Evolutionary conservation across 2,329 filamentous ascomycete genomes (phyloP).

Genomic region (Aspergillus tubingensis): DNA sequence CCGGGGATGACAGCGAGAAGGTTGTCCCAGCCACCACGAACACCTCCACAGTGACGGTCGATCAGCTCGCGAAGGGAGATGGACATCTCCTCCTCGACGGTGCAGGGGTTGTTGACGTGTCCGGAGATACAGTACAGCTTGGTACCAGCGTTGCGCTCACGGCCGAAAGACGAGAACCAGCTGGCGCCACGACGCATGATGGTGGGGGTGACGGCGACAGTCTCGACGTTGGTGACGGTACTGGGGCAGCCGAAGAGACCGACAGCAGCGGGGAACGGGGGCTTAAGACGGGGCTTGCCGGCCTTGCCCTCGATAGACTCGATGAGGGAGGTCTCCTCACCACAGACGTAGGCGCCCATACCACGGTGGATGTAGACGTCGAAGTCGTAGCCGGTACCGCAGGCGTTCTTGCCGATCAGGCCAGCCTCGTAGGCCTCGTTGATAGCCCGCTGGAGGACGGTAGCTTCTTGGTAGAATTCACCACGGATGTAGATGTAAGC

Average conservation of each 20-base stretch:
- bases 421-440: slow-evolving; percentile 96
- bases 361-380: slow-evolving; percentile 96
- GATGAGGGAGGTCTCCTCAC: slow-evolving; percentile 96
- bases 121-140: slow-evolving; percentile 99
- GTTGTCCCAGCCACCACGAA: slow-evolving; percentile 97
- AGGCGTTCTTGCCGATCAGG: slow-evolving; percentile 97
- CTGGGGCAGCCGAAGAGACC: slow-evolving; percentile 98
- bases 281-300: slow-evolving; percentile 97
- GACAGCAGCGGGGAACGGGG: slow-evolving; percentile 94
- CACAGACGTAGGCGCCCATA: slow-evolving; percentile 96
- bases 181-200: slow-evolving; percentile 87
- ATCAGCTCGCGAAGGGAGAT: slow-evolving; percentile 95
- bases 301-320: slow-evolving; percentile 98
- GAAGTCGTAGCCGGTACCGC: slow-evolving; percentile 94
- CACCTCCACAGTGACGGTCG: slow-evolving; percentile 96
- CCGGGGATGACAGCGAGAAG: slow-evolving; percentile 92
- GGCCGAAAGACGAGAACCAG: slow-evolving; percentile 94
- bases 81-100: slow-evolving; percentile 99
- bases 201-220: slow-evolving; percentile 89
- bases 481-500: slow-evolving; percentile 99
- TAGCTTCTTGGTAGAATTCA: slow-evolving; percentile 95
- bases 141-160: slow-evolving; percentile 93
- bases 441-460: slow-evolving; percentile 89
- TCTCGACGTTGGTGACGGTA: slow-evolving; percentile 98
- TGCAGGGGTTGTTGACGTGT: slow-evolving; percentile 97